phyloP scores from a whole-genome alignment of 805 yeast species.

The Cyberlindnera misumaiensis region DNA sequence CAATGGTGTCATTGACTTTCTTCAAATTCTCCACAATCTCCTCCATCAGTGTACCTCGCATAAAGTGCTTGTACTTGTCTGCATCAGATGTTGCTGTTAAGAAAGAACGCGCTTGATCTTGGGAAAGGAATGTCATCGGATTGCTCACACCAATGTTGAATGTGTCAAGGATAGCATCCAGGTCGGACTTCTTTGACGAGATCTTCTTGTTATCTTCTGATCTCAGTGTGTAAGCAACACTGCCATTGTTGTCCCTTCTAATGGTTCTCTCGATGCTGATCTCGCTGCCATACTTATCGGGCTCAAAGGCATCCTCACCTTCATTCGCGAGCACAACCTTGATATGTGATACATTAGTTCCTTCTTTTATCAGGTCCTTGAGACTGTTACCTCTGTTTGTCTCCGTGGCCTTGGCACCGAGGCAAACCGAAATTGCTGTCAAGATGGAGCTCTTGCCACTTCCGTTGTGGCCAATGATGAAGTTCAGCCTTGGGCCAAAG shows the following conservation, averaged over 20 bases:
- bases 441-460: conserved; percentile 86
- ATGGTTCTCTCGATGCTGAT: conserved; percentile 68
- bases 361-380: conserved; percentile 69
- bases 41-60: conserved; percentile 71
- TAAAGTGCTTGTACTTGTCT: conserved; percentile 68
- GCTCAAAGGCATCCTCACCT: conserved; percentile 60
- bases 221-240: conserved; percentile 47
- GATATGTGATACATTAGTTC: conserved; percentile 61
- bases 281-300: conserved; percentile 57
- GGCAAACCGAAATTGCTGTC: conserved; percentile 79
- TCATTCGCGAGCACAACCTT: conserved; percentile 56
- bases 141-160: conserved; percentile 80
- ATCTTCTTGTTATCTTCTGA: conserved; percentile 44
- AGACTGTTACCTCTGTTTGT: conserved; percentile 79
- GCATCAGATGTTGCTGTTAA: conserved; percentile 68
- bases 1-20: conserved; percentile 29
- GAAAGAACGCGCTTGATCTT: conserved; percentile 89
- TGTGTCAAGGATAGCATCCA: conserved; percentile 61
- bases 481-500: conserved; percentile 75
- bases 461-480: conserved; percentile 87
- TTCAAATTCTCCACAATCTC: conserved; percentile 53
- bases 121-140: conserved; percentile 88
- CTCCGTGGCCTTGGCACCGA: conserved; percentile 83
- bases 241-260: conserved; percentile 37
- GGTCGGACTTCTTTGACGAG: conserved; percentile 53